A percentile compares a stretch with the other conserved stretches of the same genome.
Evolutionary conservation across 192 early-diverging fungal genomes (phyloP).

Genomic region (Funneliformis mosseae): DNA sequence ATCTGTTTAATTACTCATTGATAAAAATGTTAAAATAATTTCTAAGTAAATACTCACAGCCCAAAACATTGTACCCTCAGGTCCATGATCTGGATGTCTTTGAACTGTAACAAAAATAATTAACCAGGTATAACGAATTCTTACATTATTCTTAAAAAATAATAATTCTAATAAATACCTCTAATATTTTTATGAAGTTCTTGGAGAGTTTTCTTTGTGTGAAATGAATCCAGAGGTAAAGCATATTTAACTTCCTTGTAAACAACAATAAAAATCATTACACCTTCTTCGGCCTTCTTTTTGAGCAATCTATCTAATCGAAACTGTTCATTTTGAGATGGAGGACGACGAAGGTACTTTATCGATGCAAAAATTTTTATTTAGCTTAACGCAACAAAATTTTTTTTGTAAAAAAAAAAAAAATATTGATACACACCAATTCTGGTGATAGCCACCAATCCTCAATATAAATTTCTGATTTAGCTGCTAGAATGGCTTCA

Average conservation of each 20-base stretch:
- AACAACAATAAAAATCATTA: conserved; percentile 80
- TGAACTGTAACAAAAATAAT: conserved; percentile 54
- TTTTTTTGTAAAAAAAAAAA: neutral
- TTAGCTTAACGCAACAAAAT: neutral
- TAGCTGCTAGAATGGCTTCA: conserved; percentile 71
- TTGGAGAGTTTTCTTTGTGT: conserved; percentile 73
- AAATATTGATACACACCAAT: conserved; percentile 41
- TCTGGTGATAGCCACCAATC: conserved; percentile 92
- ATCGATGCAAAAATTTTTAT: neutral
- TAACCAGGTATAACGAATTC: neutral
- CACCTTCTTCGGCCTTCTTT: conserved; percentile 79
- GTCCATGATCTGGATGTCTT: conserved; percentile 78
- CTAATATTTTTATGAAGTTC: conserved; percentile 73
- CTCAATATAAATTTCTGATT: conserved; percentile 66
- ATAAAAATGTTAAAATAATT: neutral
- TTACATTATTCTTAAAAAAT: neutral
- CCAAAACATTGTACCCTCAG: conserved; percentile 78
- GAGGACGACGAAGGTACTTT: conserved; percentile 71
- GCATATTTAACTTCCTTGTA: conserved; percentile 83
- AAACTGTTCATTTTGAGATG: conserved; percentile 70
- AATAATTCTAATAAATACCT: conserved; percentile 35
- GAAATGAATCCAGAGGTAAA: conserved; percentile 68
- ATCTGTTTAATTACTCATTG: no score
- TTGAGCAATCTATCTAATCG: conserved; percentile 74
- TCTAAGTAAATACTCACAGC: conserved; percentile 47